Percentiles rank a stretch among this genome's conserved stretches.
phyloP scores from a whole-genome alignment of 202 grass and related monocot species.

The Digitaria exilis region DNA sequence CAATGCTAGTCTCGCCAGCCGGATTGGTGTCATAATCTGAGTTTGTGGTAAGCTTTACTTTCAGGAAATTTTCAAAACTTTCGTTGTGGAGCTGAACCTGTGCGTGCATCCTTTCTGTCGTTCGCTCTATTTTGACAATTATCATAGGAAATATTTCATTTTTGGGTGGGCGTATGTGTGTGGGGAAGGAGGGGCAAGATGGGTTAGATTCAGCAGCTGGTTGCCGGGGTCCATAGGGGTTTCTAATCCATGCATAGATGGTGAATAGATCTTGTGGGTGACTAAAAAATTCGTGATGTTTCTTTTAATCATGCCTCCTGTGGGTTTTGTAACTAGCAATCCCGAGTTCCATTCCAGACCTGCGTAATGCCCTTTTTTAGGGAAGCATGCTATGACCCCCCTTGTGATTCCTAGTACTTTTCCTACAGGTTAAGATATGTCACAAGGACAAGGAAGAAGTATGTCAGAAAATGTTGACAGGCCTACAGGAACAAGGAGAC shows the following conservation, averaged over 20 bases:
- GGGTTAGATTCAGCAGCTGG: neutral
- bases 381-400: neutral
- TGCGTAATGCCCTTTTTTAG: neutral
- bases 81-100: neutral
- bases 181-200: neutral
- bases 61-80: neutral
- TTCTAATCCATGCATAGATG: neutral
- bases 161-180: neutral
- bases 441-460: neutral
- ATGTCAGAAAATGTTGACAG: neutral
- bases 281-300: neutral
- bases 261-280: neutral
- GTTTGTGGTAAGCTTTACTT: neutral
- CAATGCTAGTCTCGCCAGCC: neutral
- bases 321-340: neutral
- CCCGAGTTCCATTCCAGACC: too few species aligned
- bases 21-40: neutral
- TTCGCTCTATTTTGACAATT: neutral
- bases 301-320: neutral
- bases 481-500: neutral
- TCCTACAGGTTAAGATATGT: constrained; percentile 15
- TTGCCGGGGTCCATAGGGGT: neutral
- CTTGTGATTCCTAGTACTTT: constrained; percentile 3
- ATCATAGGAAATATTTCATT: neutral
- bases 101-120: too few species aligned